Conservation (phyloP, 2,329 filamentous ascomycete genomes). For the Parafenestella ontariensis region DNA sequence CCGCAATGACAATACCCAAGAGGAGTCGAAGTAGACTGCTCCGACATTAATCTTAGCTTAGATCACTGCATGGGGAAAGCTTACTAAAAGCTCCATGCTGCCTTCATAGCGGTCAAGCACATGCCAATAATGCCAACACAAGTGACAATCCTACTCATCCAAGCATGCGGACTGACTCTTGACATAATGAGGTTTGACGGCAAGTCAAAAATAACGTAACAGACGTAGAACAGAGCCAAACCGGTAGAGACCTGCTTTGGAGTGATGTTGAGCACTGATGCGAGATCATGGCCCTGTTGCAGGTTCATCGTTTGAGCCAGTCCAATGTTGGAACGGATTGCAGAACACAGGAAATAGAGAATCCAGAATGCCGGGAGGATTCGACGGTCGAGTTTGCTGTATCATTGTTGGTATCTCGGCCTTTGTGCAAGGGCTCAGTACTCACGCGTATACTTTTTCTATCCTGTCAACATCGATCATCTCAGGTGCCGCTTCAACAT, state of each 20-base stretch:
- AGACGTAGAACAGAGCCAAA: conserved; percentile 87
- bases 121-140: conserved; percentile 84
- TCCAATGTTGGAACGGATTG: conserved; percentile 89
- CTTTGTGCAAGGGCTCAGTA: background rate
- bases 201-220: conserved; percentile 88
- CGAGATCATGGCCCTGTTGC: conserved; percentile 74
- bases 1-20: conserved; percentile 85
- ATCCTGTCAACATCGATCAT: conserved; percentile 46
- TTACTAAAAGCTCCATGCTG: conserved; percentile 83
- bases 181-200: conserved; percentile 92
- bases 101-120: conserved; percentile 81
- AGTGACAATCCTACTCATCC: conserved; percentile 92
- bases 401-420: conserved; percentile 8
- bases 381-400: conserved; percentile 64
- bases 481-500: conserved; percentile 43
- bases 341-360: conserved; percentile 90
- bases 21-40: conserved; percentile 76
- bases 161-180: conserved; percentile 80
- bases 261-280: conserved; percentile 71
- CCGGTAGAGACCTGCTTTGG: conserved; percentile 82
- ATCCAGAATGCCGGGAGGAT: conserved; percentile 81
- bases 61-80: conserved; percentile 30
- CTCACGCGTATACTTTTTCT: conserved; percentile 48
- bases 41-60: background rate
- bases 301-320: conserved; percentile 94